A percentile compares a stretch with the other conserved stretches of the same genome.
Evolutionary conservation across 2,329 filamentous ascomycete species (phyloP).

Genomic region (Pseudocercospora vitis): DNA sequence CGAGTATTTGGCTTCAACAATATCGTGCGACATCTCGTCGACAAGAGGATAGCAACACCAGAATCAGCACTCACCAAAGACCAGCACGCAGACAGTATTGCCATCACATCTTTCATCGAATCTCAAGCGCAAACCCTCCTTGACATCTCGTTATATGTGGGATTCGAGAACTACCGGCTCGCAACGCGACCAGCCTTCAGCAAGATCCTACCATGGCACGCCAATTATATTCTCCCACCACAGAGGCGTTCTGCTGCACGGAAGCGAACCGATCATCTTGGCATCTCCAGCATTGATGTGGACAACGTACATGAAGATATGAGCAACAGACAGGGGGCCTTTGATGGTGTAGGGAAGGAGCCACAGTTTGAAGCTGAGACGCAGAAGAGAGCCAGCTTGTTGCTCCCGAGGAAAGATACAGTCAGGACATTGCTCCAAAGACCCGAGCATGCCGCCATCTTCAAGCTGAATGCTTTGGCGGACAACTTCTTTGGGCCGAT

Average conservation of each 20-base stretch:
- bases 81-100: constrained; percentile 44
- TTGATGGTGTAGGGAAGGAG: constrained; percentile 35
- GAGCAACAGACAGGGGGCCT: constrained; percentile 34
- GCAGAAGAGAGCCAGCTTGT: constrained; percentile 49
- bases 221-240: constrained; percentile 82
- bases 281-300: constrained; percentile 49
- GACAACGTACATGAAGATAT: constrained; percentile 43
- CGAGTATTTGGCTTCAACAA: constrained; percentile 62
- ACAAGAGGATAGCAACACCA: constrained; percentile 23
- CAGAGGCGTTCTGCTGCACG: constrained; percentile 69
- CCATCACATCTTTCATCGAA: constrained; percentile 59
- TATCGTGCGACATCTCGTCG: constrained; percentile 59
- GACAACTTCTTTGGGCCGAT: constrained; percentile 71
- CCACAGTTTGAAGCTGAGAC: constrained; percentile 35
- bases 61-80: background rate
- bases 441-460: constrained; percentile 69
- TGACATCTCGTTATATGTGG: constrained; percentile 86
- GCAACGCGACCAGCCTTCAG: constrained; percentile 79
- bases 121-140: constrained; percentile 74
- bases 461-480: constrained; percentile 73
- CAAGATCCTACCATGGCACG: constrained; percentile 75
- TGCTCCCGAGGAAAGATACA: constrained; percentile 57
- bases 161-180: constrained; percentile 79
- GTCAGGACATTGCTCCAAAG: constrained; percentile 62
- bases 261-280: constrained; percentile 58